phyloP scores from a whole-genome alignment of 1,284 basidiomycete species.

The Kalmanozyma brasiliensis region DNA sequence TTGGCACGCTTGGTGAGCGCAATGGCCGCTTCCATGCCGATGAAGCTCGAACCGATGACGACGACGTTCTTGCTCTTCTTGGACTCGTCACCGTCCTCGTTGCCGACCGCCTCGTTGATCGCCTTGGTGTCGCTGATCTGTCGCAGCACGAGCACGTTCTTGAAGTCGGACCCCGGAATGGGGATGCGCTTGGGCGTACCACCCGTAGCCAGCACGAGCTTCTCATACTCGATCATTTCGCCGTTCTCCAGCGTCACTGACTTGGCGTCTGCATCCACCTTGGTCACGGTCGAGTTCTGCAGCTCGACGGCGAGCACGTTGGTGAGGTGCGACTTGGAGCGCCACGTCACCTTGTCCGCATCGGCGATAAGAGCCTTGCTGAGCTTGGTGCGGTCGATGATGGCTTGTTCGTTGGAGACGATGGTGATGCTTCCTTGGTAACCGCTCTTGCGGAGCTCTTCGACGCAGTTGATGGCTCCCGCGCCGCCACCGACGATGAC shows the following conservation, averaged over 20 bases:
- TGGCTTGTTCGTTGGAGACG: conserved; percentile 81
- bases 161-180: conserved; percentile 79
- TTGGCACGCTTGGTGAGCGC: conserved; percentile 77
- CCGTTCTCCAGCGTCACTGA: conserved; percentile 68
- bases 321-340: conserved; percentile 78
- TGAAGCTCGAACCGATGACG: conserved; percentile 90
- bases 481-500: conserved; percentile 88
- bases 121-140: conserved; percentile 78
- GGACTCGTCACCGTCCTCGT: conserved; percentile 61
- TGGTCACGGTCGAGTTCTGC: conserved; percentile 71
- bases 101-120: conserved; percentile 76
- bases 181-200: conserved; percentile 74
- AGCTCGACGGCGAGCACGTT: conserved; percentile 83
- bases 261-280: conserved; percentile 51
- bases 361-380: conserved; percentile 87
- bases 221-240: conserved; percentile 65
- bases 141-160: conserved; percentile 83
- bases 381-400: conserved; percentile 90
- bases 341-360: conserved; percentile 80
- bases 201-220: conserved; percentile 70
- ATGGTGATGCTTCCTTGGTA: conserved; percentile 82
- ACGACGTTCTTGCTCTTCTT: conserved; percentile 75
- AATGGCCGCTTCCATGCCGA: conserved; percentile 88
- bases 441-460: conserved; percentile 85
- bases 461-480: conserved; percentile 81